Percentiles rank a stretch among this genome's conserved stretches.
Conservation (phyloP, 164 flowering plant species). For the Stephania japonica region DNA sequence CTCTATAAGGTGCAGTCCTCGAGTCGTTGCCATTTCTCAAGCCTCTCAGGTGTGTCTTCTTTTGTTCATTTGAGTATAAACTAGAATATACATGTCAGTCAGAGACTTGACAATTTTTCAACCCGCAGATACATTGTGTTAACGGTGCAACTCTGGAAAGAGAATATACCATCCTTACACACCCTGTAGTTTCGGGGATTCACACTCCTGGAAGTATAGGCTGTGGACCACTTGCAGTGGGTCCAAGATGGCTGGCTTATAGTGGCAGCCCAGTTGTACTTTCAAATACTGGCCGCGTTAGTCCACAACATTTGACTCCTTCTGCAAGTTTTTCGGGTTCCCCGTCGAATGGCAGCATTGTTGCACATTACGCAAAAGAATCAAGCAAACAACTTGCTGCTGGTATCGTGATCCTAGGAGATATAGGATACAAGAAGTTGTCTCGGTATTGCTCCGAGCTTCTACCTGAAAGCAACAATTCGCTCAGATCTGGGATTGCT, state of each 20-base stretch:
- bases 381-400: slow-evolving; percentile 59
- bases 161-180: slow-evolving; percentile 50
- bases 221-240: slow-evolving; percentile 65
- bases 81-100: not conserved
- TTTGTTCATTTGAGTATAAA: not conserved
- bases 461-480: slow-evolving; percentile 43
- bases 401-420: slow-evolving; percentile 54
- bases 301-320: slow-evolving; percentile 45
- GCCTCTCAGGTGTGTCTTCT: slow-evolving; percentile 51
- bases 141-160: slow-evolving; percentile 54
- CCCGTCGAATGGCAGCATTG: slow-evolving; percentile 43
- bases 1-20: slow-evolving; percentile 67
- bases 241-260: slow-evolving; percentile 70
- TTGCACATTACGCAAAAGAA: slow-evolving; percentile 62
- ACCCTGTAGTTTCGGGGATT: slow-evolving; percentile 41
- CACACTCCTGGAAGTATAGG: slow-evolving; percentile 41
- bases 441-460: slow-evolving; percentile 62
- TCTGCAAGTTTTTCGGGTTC: slow-evolving; percentile 49
- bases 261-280: slow-evolving; percentile 36
- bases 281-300: slow-evolving; percentile 41
- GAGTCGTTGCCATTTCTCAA: slow-evolving; percentile 58
- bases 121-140: slow-evolving; percentile 61
- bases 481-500: slow-evolving; percentile 33
- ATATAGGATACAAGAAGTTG: slow-evolving; percentile 52
- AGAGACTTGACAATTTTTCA: not conserved